Conservation (phyloP, 2,329 filamentous ascomycete genomes). For the Penicillium sp. region DNA sequence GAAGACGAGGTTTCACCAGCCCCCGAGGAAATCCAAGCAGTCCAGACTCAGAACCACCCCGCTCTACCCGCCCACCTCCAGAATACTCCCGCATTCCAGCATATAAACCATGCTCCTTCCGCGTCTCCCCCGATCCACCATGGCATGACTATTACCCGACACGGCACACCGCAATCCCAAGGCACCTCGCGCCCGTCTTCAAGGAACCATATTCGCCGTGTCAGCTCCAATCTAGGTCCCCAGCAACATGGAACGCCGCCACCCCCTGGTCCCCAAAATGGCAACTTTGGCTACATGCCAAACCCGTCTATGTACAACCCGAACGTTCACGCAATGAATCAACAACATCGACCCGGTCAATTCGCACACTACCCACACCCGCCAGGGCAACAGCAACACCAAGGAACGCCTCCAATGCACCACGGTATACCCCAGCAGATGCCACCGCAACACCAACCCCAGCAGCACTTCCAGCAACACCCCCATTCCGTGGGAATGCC, state of each 20-base stretch:
- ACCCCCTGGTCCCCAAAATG: slow-evolving; percentile 58
- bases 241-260: slow-evolving; percentile 63
- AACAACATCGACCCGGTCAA: slow-evolving; percentile 46
- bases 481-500: slow-evolving; percentile 34
- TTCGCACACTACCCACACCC: slow-evolving; percentile 47
- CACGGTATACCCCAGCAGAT: slow-evolving; percentile 28
- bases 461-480: slow-evolving; percentile 43
- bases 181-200: slow-evolving; percentile 76
- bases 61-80: slow-evolving; percentile 73
- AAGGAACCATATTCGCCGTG: slow-evolving; percentile 74
- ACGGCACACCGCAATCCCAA: slow-evolving; percentile 79
- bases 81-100: slow-evolving; percentile 69
- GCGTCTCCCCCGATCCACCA: slow-evolving; percentile 86
- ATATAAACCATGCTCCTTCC: slow-evolving; percentile 81
- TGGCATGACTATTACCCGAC: slow-evolving; percentile 70
- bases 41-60: slow-evolving; percentile 48
- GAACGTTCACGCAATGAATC: slow-evolving; percentile 54
- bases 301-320: slow-evolving; percentile 84
- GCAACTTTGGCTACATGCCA: slow-evolving; percentile 80
- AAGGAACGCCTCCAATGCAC: slow-evolving; percentile 32
- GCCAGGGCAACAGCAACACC: slow-evolving; percentile 40
- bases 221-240: slow-evolving; percentile 72
- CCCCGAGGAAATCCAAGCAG: slow-evolving; percentile 62
- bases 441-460: slow-evolving; percentile 44
- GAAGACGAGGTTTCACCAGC: slow-evolving; percentile 74